Evolutionary conservation across 768 basidiomycete genomes (phyloP), one percentile per base, ranked within the genome.

Genomic region (Amanita fuliginea): DNA sequence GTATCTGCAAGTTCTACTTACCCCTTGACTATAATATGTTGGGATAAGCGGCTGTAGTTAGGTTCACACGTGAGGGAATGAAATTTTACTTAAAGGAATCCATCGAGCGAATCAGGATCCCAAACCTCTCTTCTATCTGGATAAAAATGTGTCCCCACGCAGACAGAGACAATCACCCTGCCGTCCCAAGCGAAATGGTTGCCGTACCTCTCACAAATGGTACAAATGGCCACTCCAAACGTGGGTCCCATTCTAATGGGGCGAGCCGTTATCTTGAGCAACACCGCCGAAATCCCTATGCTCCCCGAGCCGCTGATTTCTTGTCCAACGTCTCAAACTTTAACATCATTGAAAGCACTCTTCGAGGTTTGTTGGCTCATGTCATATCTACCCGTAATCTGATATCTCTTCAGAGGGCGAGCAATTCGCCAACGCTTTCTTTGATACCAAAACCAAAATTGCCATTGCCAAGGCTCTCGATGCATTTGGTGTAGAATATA

Each of bases 361-460:
- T 97, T 51, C 74, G 95, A 79, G 92, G 93, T 91, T 36, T 47
- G 78, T 70, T 30, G 42, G 26, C 22, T 32, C 21, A 10, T 13
- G 18, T 18, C 24, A 18, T 21, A 11, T 28, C 30, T 14, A 11
- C 34, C 26, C 7, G 13, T 24, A 6, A 32, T 33, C 42, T 46
- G 7, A 42, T 7, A 13, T n/a, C 22, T 26, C 6, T 18, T 6
- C 59, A 95, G 94, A 96, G 85, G 94, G 93, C 51, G 94, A 96
- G 66, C 94, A 99, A 65, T 99, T 99, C 60, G 96, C 96, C 55
- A 99, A 98, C 63, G 95, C 96, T 47, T 99, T 99, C 77, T 99
- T 98, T 64, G 95, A 96, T 64, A 93, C 92, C 63, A 92, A 94
- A 74, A 98, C 94, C 70, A 99, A 99, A 80, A 96, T 97, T 64